Conservation (phyloP, 2,329 filamentous ascomycete genomes). For the Calonectria hongkongensis region DNA sequence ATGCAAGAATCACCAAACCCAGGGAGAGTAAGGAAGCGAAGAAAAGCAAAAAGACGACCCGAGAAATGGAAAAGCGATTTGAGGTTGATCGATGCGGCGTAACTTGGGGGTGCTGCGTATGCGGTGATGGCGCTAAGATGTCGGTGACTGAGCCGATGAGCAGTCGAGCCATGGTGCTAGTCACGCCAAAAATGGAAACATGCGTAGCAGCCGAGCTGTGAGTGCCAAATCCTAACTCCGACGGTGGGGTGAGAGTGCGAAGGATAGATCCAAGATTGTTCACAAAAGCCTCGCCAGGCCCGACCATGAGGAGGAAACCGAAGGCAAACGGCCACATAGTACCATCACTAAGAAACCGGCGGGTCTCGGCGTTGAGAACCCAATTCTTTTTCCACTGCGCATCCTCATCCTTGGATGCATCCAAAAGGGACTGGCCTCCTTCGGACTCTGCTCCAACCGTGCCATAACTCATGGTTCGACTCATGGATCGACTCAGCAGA, state of each 20-base stretch:
- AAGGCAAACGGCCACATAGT: conserved; percentile 97
- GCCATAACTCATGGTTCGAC: conserved; percentile 76
- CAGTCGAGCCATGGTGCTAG: conserved; percentile 93
- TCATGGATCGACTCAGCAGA: conserved; percentile 76
- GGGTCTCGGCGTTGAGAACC: conserved; percentile 93
- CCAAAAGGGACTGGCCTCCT: conserved; percentile 58
- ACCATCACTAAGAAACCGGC: conserved; percentile 86
- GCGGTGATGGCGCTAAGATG: conserved; percentile 82
- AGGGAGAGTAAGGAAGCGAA: conserved; percentile 84
- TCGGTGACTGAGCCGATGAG: conserved; percentile 92
- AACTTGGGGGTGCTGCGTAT: conserved; percentile 74
- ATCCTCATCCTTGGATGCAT: conserved; percentile 67
- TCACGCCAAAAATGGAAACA: conserved; percentile 92
- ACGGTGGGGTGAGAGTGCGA: conserved; percentile 83
- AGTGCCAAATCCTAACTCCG: conserved; percentile 62
- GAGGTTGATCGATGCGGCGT: conserved; percentile 55
- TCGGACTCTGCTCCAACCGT: conserved; percentile 66
- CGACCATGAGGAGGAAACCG: conserved; percentile 94
- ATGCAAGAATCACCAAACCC: conserved; percentile 86
- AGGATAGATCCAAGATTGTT: conserved; percentile 98
- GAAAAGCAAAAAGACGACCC: conserved; percentile 85
- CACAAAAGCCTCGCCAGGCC: conserved; percentile 97
- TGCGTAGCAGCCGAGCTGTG: conserved; percentile 86
- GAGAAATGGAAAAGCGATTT: conserved; percentile 78
- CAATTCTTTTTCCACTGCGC: conserved; percentile 86